phyloP scores from a whole-genome alignment of 78 protist species.

The Tieghemostelium lacteum region DNA sequence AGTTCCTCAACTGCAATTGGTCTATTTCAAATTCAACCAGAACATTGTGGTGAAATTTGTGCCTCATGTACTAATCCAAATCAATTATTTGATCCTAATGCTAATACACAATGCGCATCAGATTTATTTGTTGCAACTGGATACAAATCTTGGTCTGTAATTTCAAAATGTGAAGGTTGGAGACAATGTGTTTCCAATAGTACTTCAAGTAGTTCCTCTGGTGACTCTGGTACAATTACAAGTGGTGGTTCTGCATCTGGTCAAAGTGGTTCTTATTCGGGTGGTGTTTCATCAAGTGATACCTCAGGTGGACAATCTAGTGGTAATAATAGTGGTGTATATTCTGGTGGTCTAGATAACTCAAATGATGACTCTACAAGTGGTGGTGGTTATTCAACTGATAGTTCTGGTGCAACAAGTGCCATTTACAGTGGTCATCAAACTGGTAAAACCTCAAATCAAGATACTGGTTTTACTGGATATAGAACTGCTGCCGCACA shows the following conservation, averaged over 20 bases:
- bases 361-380: no score
- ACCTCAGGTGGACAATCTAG: no score
- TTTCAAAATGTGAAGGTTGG: slow-evolving; percentile 54
- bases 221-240: not conserved
- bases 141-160: slow-evolving; percentile 58
- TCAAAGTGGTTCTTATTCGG: not conserved
- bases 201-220: slow-evolving; percentile 25
- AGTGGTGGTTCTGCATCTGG: not conserved
- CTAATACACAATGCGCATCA: slow-evolving; percentile 64
- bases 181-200: slow-evolving; percentile 30
- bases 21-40: slow-evolving; percentile 48
- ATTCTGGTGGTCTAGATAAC: no score
- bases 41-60: slow-evolving; percentile 32
- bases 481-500: no score
- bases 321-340: no score
- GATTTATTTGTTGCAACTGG: slow-evolving; percentile 54
- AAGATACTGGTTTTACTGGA: no score
- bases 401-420: not conserved
- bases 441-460: no score
- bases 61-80: slow-evolving; percentile 20
- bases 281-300: slow-evolving; percentile 1
- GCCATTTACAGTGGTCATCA: not conserved
- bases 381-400: not conserved
- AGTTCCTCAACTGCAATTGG: slow-evolving; percentile 68
- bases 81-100: slow-evolving; percentile 42